Evolutionary conservation across 2,329 filamentous ascomycete species (phyloP).

Genomic region (Gaeumannomyces sp.): DNA sequence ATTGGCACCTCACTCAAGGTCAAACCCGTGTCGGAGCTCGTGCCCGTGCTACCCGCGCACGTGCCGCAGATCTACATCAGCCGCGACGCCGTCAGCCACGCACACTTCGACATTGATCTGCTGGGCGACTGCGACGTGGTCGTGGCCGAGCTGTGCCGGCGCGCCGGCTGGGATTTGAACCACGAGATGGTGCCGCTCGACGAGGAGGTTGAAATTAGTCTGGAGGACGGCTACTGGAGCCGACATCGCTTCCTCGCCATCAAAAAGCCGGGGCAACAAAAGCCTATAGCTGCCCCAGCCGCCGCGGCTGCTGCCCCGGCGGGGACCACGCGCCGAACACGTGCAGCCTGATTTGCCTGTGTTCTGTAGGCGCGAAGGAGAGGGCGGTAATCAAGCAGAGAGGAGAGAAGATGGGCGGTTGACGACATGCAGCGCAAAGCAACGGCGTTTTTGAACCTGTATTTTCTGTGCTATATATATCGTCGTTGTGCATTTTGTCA

Average conservation of each 20-base stretch:
- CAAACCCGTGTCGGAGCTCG: constrained; percentile 87
- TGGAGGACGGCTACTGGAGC: constrained; percentile 39
- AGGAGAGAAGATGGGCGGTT: background rate
- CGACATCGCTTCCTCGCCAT: constrained; percentile 24
- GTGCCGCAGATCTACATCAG: constrained; percentile 90
- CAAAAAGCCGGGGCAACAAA: background rate
- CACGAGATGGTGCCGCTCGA: constrained; percentile 77
- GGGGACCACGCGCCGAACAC: background rate
- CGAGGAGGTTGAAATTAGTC: constrained; percentile 52
- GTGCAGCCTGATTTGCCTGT: background rate
- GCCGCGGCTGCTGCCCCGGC: no score
- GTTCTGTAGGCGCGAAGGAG: no score
- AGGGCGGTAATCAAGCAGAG: background rate
- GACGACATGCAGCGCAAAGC: background rate
- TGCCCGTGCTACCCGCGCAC: constrained; percentile 68
- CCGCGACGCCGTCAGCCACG: constrained; percentile 74
- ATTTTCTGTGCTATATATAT: background rate
- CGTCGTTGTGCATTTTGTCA: background rate
- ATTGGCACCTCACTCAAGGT: constrained; percentile 97
- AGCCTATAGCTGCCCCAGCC: no score
- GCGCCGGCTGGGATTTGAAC: constrained; percentile 71
- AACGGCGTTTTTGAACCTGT: background rate
- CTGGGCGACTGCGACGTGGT: constrained; percentile 93
- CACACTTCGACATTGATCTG: constrained; percentile 94
- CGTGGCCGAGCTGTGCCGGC: constrained; percentile 76